Percentiles rank a stretch among this genome's conserved stretches.
These are phyloP conservation scores for Ascomycota sp. DNA, from an alignment of 2,329 filamentous ascomycete genomes.

Conservation along the genomic window DNA sequence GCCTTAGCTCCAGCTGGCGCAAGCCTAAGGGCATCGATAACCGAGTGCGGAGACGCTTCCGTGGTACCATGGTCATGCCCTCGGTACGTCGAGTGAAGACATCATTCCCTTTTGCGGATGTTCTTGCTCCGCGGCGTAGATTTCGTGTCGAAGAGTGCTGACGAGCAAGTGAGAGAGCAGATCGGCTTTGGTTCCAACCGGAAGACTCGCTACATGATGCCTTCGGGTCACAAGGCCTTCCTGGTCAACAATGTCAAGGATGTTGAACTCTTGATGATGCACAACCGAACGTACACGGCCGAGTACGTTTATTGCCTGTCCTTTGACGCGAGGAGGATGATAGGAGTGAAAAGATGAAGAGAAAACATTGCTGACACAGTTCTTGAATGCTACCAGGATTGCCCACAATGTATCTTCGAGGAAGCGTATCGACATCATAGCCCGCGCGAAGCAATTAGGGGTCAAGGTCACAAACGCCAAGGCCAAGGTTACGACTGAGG, in stretches of 20 bases:
- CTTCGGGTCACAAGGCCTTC: conserved; percentile 99
- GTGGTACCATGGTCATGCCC: conserved; percentile 89
- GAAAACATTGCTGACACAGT: no score
- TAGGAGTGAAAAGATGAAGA: no score
- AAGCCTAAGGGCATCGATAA: conserved; percentile 99
- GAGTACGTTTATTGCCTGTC: conserved; percentile 48
- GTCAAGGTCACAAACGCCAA: conserved; percentile 99
- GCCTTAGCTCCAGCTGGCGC: conserved; percentile 80
- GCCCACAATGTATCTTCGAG: conserved; percentile 93
- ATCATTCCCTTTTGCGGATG: not conserved
- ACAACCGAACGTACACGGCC: conserved; percentile 97
- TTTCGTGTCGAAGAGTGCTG: not conserved
- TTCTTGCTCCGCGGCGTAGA: not conserved
- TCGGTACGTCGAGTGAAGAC: conserved; percentile 48
- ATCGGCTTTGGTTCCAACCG: conserved; percentile 99
- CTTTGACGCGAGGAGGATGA: not conserved
- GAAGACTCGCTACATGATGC: conserved; percentile 98
- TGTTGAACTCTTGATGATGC: conserved; percentile 96
- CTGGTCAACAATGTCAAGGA: conserved; percentile 93
- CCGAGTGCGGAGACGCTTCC: conserved; percentile 91
- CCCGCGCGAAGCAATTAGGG: conserved; percentile 90
- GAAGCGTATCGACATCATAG: conserved; percentile 96
- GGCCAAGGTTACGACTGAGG: conserved; percentile 95
- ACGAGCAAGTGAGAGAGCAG: conserved; percentile 22
- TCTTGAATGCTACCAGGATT: conserved; percentile 40